Conservation (phyloP, 257 asterid species). For the Jacaranda mimosifolia region DNA sequence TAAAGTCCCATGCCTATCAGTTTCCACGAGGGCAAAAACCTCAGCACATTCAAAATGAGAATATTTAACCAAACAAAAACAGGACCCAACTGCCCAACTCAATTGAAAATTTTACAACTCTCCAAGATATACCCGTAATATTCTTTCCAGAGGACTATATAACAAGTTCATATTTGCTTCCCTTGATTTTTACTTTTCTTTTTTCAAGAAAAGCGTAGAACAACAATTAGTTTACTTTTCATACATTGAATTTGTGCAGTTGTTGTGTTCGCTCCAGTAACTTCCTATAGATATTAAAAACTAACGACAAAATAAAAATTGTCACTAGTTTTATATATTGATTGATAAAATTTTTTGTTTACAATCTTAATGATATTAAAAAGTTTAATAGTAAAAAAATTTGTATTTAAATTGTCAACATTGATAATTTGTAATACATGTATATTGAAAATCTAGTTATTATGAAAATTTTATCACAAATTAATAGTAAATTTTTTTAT, state of each 20-base stretch:
- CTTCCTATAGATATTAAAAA: too few relatives aligned
- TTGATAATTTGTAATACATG: too few relatives aligned
- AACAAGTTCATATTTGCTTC: background rate
- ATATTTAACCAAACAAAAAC: slow-evolving; percentile 6
- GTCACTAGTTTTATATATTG: too few relatives aligned
- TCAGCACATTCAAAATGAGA: slow-evolving; percentile 16
- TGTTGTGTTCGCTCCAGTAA: background rate
- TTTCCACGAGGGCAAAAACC: background rate
- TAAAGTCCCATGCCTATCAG: background rate
- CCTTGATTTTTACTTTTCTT: background rate
- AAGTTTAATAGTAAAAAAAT: too few relatives aligned
- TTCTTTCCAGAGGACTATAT: background rate
- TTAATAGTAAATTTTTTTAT: too few relatives aligned
- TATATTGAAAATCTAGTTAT: too few relatives aligned
- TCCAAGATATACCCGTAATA: too few relatives aligned
- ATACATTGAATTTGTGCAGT: background rate
- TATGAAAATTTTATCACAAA: too few relatives aligned
- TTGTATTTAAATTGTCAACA: too few relatives aligned
- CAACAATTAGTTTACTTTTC: background rate
- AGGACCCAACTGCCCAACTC: background rate
- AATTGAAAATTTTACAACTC: background rate
- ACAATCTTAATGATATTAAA: too few relatives aligned
- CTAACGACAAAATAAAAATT: too few relatives aligned
- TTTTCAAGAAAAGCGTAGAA: background rate
- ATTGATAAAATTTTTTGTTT: too few relatives aligned